Conservation (phyloP, 2,329 filamentous ascomycete genomes). For the Hypoxylon sp. region DNA sequence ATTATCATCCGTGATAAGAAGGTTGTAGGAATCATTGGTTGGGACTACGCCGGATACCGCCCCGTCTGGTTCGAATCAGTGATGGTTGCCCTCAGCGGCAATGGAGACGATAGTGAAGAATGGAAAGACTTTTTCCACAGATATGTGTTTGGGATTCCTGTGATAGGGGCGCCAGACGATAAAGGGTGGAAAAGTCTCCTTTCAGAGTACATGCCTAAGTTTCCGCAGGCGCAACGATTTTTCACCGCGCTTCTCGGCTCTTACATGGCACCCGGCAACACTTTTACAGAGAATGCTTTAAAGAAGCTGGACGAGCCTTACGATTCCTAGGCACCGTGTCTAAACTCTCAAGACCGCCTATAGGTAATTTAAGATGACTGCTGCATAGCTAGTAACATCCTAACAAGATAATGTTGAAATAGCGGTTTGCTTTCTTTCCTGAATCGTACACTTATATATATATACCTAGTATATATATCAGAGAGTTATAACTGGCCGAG, state of each 20-base stretch:
- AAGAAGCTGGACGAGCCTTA: background rate
- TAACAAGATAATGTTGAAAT: too few species aligned
- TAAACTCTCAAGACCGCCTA: too few species aligned
- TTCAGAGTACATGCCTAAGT: background rate
- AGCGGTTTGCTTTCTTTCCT: too few species aligned
- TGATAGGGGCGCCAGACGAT: background rate
- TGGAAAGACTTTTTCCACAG: too few species aligned
- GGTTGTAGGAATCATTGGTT: background rate
- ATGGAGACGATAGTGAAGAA: background rate
- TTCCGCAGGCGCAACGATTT: background rate
- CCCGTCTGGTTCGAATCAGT: background rate
- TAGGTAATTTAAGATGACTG: too few species aligned
- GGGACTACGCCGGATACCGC: background rate
- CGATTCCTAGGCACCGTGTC: too few species aligned
- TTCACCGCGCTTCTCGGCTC: background rate
- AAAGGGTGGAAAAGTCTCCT: background rate
- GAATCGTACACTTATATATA: too few species aligned
- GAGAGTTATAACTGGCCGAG: too few species aligned
- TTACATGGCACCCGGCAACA: background rate
- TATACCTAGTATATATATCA: too few species aligned
- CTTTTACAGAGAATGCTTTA: background rate
- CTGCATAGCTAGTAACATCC: too few species aligned
- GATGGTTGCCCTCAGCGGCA: background rate
- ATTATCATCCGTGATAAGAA: background rate
- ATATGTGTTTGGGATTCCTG: too few species aligned